phyloP scores from a whole-genome alignment of 768 basidiomycete genomes.

The Tephrocybe sp. region DNA sequence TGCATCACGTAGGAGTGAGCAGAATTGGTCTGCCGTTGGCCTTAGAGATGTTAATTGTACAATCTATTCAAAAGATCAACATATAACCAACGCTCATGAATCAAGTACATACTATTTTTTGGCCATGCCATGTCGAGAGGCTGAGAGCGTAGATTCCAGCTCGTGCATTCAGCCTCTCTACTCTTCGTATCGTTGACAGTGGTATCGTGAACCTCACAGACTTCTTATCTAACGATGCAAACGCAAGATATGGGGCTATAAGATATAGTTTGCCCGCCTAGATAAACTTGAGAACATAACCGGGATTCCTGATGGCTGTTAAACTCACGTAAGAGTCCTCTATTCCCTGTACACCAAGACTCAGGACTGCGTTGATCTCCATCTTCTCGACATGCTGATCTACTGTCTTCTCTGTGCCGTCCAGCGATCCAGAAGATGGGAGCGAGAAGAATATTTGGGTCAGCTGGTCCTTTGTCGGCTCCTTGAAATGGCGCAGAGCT shows the following conservation, averaged over 20 bases:
- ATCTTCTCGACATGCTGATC: slow-evolving; percentile 59
- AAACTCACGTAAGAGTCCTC: slow-evolving; percentile 91
- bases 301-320: not conserved
- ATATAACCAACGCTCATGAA: not conserved
- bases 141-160: slow-evolving; percentile 97
- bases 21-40: slow-evolving; percentile 93
- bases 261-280: slow-evolving; percentile 92
- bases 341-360: slow-evolving; percentile 71
- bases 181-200: slow-evolving; percentile 87
- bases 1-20: slow-evolving; percentile 82
- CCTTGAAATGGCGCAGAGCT: slow-evolving; percentile 88
- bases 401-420: slow-evolving; percentile 24
- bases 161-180: slow-evolving; percentile 90
- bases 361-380: slow-evolving; percentile 89
- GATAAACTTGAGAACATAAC: slow-evolving; percentile 7
- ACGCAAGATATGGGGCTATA: slow-evolving; percentile 87
- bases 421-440: slow-evolving; percentile 42
- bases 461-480: slow-evolving; percentile 86
- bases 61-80: slow-evolving; percentile 44
- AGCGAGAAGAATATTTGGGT: slow-evolving; percentile 87
- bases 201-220: slow-evolving; percentile 92
- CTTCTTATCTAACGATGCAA: slow-evolving; percentile 88
- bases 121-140: slow-evolving; percentile 89
- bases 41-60: slow-evolving; percentile 92
- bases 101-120: slow-evolving; percentile 76